Percentiles rank a stretch among this genome's conserved stretches.
phyloP scores from a whole-genome alignment of 805 yeast species.

The Middelhovenomyces tepae region DNA sequence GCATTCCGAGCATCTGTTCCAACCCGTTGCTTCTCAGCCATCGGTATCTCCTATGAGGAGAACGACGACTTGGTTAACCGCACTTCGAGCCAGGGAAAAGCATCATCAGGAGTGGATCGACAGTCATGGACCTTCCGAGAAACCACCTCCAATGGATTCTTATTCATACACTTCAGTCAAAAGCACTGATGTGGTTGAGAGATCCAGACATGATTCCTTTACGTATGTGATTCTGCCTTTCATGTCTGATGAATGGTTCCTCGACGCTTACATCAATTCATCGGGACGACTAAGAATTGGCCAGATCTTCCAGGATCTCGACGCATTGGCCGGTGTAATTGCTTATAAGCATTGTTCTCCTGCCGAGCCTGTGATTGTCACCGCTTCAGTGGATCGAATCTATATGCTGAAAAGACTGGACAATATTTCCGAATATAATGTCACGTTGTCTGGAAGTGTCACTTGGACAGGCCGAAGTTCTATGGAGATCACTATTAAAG shows the following conservation, averaged over 20 bases:
- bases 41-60: constrained; percentile 32
- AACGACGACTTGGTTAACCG: constrained; percentile 77
- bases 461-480: constrained; percentile 94
- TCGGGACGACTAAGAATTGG: constrained; percentile 90
- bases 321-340: constrained; percentile 88
- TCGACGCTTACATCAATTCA: constrained; percentile 84
- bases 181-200: constrained; percentile 60
- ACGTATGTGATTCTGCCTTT: constrained; percentile 54
- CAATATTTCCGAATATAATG: constrained; percentile 63
- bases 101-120: constrained; percentile 66
- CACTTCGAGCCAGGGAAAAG: constrained; percentile 62
- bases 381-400: constrained; percentile 90
- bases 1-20: constrained; percentile 24
- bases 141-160: constrained; percentile 22
- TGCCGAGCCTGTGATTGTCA: constrained; percentile 89
- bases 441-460: constrained; percentile 81
- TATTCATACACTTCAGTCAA: constrained; percentile 53
- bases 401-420: constrained; percentile 80
- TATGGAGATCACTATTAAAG: constrained; percentile 90
- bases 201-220: constrained; percentile 64
- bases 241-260: constrained; percentile 69
- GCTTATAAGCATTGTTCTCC: constrained; percentile 93
- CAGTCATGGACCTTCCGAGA: constrained; percentile 31
- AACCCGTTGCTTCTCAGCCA: constrained; percentile 25
- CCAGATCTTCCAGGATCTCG: constrained; percentile 88